Conservation (phyloP, 164 flowering plant species). For the Macadamia integrifolia region DNA sequence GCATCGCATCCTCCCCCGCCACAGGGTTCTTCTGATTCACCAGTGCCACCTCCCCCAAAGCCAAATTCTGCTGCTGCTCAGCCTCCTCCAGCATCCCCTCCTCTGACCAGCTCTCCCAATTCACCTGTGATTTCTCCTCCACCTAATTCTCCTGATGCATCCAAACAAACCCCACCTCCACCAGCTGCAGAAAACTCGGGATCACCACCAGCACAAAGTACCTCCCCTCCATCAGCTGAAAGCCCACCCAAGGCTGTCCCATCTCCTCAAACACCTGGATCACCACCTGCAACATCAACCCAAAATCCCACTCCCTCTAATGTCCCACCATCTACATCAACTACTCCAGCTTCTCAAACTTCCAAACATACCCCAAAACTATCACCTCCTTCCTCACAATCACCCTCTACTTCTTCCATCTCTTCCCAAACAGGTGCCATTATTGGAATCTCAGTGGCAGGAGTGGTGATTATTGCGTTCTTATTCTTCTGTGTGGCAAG, state of each 20-base stretch:
- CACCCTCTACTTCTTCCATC: constrained; percentile 2
- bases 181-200: constrained; percentile 1
- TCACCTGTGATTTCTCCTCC: neutral
- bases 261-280: neutral
- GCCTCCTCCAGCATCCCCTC: constrained; percentile 7
- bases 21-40: constrained; percentile 1
- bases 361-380: constrained; percentile 5
- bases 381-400: constrained; percentile 11
- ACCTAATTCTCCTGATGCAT: constrained; percentile 3
- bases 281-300: constrained; percentile 4
- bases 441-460: constrained; percentile 30
- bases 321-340: constrained; percentile 3
- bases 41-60: constrained; percentile 9
- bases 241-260: constrained; percentile 3
- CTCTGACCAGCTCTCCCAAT: neutral
- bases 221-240: constrained; percentile 8
- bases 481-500: constrained; percentile 21
- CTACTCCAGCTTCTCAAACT: constrained; percentile 1
- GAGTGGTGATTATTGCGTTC: constrained; percentile 25
- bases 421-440: constrained; percentile 5
- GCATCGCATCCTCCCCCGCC: neutral
- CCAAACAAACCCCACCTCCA: constrained; percentile 1
- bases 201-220: constrained; percentile 8
- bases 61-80: neutral
- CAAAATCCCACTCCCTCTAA: constrained; percentile 9